Percentiles rank a stretch among this genome's conserved stretches.
Conservation (phyloP, 345 rosid genomes). For the Aurinia saxatilis region DNA sequence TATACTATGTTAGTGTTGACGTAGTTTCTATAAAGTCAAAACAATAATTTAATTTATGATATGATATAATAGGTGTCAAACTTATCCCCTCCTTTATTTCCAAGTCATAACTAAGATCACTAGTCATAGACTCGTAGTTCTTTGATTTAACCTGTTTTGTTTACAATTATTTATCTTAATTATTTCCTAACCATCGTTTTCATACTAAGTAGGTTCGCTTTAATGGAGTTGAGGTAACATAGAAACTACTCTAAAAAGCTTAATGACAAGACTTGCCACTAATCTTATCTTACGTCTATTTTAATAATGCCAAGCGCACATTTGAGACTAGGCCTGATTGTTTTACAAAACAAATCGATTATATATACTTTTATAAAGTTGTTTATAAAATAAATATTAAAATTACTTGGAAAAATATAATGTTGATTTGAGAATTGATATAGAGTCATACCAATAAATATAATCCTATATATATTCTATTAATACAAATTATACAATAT, state of each 20-base stretch:
- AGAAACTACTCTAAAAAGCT: slow-evolving; percentile 4
- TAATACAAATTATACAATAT: too few relatives aligned
- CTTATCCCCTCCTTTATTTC: slow-evolving; percentile 8
- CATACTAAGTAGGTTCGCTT: not conserved
- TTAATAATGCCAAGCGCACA: not conserved
- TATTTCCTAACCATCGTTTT: slow-evolving; percentile 17
- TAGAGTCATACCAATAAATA: too few relatives aligned
- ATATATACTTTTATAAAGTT: not conserved
- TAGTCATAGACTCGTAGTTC: slow-evolving; percentile 8
- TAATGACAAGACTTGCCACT: slow-evolving; percentile 6
- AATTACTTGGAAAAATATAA: not conserved
- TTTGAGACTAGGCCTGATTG: not conserved
- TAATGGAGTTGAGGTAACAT: slow-evolving; percentile 16
- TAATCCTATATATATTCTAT: too few relatives aligned
- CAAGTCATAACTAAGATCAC: not conserved
- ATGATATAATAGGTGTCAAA: slow-evolving; percentile 11
- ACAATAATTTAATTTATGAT: slow-evolving; percentile 1
- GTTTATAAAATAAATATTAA: not conserved
- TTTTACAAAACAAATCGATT: not conserved
- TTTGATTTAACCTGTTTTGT: slow-evolving; percentile 3
- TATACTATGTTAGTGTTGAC: not conserved
- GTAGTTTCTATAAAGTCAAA: not conserved
- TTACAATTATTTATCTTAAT: not conserved
- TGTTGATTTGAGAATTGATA: not conserved
- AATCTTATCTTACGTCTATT: not conserved